These are phyloP conservation scores for Hylodesmum podocarpum DNA, from an alignment of 306 rosid genomes.

Conservation along the genomic window DNA sequence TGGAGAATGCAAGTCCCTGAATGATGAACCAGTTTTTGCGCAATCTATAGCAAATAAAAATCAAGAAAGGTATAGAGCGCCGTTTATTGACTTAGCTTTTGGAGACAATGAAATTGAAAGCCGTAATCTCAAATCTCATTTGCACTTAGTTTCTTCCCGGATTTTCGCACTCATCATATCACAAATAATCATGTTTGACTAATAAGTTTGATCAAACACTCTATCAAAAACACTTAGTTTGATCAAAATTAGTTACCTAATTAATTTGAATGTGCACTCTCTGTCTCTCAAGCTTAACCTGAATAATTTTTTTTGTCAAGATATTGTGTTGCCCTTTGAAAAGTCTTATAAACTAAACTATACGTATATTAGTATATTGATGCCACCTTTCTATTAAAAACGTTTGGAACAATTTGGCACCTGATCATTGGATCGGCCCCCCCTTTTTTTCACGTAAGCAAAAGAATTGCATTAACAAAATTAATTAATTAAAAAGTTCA, in stretches of 20 bases:
- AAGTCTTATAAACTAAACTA: too few relatives aligned
- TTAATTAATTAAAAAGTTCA: too few relatives aligned
- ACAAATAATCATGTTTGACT: not conserved
- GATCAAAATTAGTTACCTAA: not conserved
- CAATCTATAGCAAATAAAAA: not conserved
- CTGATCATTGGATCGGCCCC: too few relatives aligned
- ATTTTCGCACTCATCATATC: constrained; percentile 16
- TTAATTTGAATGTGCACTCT: not conserved
- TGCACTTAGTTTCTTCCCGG: constrained; percentile 10
- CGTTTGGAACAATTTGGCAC: too few relatives aligned
- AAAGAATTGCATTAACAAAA: too few relatives aligned
- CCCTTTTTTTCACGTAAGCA: too few relatives aligned
- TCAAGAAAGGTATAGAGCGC: constrained; percentile 29
- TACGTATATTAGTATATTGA: too few relatives aligned
- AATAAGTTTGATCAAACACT: not conserved
- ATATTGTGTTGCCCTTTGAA: too few relatives aligned
- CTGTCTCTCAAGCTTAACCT: not conserved
- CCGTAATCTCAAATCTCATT: not conserved
- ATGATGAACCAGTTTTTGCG: constrained; percentile 38
- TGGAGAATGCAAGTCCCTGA: constrained; percentile 8
- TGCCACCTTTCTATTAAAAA: too few relatives aligned
- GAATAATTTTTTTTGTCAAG: not conserved
- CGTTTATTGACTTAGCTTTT: constrained; percentile 48
- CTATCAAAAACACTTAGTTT: not conserved
- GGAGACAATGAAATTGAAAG: constrained; percentile 38